phyloP scores from a whole-genome alignment of 208 protist species.

The Perkinsela sp. region DNA sequence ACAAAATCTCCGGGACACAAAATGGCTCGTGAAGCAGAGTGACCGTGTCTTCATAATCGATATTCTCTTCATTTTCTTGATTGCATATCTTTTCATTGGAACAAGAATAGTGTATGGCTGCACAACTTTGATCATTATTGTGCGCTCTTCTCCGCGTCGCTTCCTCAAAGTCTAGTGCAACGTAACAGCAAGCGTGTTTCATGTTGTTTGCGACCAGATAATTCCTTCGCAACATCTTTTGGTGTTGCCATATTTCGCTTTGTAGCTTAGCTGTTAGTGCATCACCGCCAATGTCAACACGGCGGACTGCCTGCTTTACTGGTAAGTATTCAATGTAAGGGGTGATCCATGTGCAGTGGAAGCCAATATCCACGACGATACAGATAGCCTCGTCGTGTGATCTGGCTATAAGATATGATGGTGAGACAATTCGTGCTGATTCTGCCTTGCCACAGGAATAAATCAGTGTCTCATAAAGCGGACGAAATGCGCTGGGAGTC shows the following conservation, averaged over 20 bases:
- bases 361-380: not conserved
- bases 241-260: too few species aligned
- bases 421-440: not conserved
- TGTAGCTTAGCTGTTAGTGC: not conserved
- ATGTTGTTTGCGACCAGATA: not conserved
- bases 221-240: too few species aligned
- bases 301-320: not conserved
- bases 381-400: too few species aligned
- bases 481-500: not conserved
- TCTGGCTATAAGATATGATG: not conserved
- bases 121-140: too few species aligned
- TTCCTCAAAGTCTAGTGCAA: not conserved
- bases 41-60: too few species aligned
- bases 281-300: not conserved
- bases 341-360: not conserved
- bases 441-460: not conserved
- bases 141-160: too few species aligned
- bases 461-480: not conserved
- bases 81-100: too few species aligned
- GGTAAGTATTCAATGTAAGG: not conserved
- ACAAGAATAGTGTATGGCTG: too few species aligned
- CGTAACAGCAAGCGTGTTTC: not conserved
- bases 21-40: too few species aligned
- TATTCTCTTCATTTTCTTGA: too few species aligned
- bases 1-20: too few species aligned